Evolutionary conservation across 2,329 filamentous ascomycete genomes (phyloP).

Genomic region (Cercospora sojina): DNA sequence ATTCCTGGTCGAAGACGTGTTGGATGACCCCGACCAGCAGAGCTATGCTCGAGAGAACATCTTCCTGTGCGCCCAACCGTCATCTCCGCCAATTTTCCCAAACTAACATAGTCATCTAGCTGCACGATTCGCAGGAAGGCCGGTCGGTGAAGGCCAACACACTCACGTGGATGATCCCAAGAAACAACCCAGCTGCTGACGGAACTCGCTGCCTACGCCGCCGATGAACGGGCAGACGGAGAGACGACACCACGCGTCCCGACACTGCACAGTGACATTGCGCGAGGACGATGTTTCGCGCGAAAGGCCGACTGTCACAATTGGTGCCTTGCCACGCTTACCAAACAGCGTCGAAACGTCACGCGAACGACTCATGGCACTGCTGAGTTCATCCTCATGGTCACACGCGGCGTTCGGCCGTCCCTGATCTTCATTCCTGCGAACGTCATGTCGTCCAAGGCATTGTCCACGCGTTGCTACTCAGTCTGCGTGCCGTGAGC

Average conservation of each 20-base stretch:
- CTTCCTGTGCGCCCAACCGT: conserved; percentile 44
- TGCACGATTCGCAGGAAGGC: conserved; percentile 29
- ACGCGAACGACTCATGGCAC: neutral
- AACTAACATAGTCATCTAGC: conserved; percentile 18
- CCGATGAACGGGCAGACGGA: conserved; percentile 1
- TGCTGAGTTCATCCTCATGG: neutral
- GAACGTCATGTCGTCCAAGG: conserved; percentile 5
- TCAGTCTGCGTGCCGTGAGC: neutral
- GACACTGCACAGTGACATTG: neutral
- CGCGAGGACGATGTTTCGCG: neutral
- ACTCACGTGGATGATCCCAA: conserved; percentile 7
- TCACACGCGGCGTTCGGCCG: conserved; percentile 1
- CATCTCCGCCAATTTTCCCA: neutral
- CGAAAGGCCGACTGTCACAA: conserved; percentile 1
- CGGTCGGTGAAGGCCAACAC: conserved; percentile 16
- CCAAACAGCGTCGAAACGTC: neutral
- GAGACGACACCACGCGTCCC: neutral
- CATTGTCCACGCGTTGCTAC: neutral
- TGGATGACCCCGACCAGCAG: conserved; percentile 50
- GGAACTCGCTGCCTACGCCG: conserved; percentile 9
- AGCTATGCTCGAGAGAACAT: conserved; percentile 50
- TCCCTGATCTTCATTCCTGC: conserved; percentile 7
- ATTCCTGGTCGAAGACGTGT: conserved; percentile 48
- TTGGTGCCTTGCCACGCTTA: neutral
- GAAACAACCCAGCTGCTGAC: conserved; percentile 17